Evolutionary conservation across 768 basidiomycete genomes (phyloP).

Genomic region (Macrolepiota dolichaula): DNA sequence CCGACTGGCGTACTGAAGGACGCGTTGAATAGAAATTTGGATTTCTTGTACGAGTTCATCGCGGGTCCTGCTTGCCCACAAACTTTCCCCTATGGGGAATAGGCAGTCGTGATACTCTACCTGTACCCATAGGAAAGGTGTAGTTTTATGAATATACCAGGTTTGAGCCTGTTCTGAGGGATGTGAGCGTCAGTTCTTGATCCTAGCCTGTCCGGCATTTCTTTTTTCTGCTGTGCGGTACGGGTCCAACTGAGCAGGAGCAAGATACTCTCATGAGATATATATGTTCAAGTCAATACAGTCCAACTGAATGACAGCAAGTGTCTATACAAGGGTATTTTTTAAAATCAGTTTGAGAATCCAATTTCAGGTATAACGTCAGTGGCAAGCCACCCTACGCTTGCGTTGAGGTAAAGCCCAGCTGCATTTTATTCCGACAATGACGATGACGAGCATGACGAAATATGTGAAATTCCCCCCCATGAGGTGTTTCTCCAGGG

Average conservation of each 20-base stretch:
- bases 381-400: not conserved
- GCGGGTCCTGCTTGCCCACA: not conserved
- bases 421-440: slow-evolving; percentile 19
- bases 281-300: too few species aligned
- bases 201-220: too few species aligned
- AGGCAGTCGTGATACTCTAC: not conserved
- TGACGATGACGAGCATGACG: slow-evolving; percentile 25
- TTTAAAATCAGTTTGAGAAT: too few species aligned
- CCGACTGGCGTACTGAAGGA: slow-evolving; percentile 2
- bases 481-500: slow-evolving; percentile 37
- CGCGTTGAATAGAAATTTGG: not conserved
- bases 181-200: not conserved
- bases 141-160: not conserved
- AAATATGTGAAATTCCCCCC: slow-evolving; percentile 45
- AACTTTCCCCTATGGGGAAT: slow-evolving; percentile 7
- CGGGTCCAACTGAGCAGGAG: too few species aligned
- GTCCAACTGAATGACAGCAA: too few species aligned
- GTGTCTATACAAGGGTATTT: too few species aligned
- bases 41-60: slow-evolving; percentile 1
- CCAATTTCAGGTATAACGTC: not conserved
- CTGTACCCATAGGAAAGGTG: not conserved
- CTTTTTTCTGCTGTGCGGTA: too few species aligned
- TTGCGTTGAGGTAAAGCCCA: not conserved
- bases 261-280: too few species aligned
- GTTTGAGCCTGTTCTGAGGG: not conserved